These are phyloP conservation scores for Globisporangium orthogonon DNA, from an alignment of 352 stramenopile genomes.

Conservation along the genomic window DNA sequence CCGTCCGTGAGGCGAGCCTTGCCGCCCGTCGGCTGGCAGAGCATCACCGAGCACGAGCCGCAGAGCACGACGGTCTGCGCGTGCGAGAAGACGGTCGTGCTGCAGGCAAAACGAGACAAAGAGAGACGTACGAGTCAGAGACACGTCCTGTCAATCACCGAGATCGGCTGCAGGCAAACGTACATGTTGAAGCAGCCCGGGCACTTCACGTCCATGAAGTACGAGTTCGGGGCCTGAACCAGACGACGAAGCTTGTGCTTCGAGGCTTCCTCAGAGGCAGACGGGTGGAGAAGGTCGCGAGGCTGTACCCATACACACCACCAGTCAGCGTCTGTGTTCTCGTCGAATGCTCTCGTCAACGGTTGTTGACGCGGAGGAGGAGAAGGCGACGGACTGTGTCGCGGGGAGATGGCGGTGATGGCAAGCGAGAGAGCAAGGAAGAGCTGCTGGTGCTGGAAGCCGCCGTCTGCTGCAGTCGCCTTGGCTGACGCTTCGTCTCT, in stretches of 20 bases:
- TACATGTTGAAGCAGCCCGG: constrained; percentile 99
- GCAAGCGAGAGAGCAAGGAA: too few species aligned
- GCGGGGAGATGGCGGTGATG: background rate
- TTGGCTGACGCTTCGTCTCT: too few species aligned
- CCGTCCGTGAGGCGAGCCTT: constrained; percentile 97
- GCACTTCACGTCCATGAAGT: constrained; percentile 99
- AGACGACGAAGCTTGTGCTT: constrained; percentile 99
- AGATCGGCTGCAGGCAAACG: constrained; percentile 3
- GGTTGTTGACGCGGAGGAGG: too few species aligned
- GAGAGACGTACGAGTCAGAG: background rate
- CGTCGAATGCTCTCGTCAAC: too few species aligned
- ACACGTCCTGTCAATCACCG: too few species aligned
- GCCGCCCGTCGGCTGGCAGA: constrained; percentile 98
- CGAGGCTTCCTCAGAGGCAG: constrained; percentile 91
- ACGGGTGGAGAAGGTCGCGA: constrained; percentile 97
- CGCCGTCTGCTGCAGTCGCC: too few species aligned
- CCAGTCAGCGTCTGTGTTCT: constrained; percentile 2
- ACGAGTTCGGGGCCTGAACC: constrained; percentile 98
- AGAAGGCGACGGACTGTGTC: background rate
- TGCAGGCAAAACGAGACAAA: constrained; percentile 10
- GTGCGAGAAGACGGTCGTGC: constrained; percentile 98
- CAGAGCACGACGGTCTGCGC: constrained; percentile 98
- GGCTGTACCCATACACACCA: constrained; percentile 24
- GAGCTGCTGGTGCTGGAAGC: too few species aligned
- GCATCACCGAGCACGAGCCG: constrained; percentile 95